Percentiles rank a stretch among this genome's conserved stretches.
Conservation (phyloP, 306 rosid species). For the Canavalia ensiformis region DNA sequence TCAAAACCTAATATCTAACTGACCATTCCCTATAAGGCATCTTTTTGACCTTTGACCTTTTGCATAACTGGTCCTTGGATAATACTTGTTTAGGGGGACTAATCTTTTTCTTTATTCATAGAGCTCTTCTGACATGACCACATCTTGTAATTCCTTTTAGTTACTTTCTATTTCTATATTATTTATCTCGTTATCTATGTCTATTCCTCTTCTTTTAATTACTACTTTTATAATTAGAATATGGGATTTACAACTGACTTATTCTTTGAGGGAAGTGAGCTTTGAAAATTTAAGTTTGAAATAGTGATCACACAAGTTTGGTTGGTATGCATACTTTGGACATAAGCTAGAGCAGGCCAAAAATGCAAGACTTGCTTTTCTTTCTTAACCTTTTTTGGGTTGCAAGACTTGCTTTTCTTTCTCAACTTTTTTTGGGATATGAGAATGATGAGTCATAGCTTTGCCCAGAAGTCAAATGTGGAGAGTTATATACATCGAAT, state of each 20-base stretch:
- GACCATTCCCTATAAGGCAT: not conserved
- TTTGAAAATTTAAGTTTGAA: conserved; percentile 18
- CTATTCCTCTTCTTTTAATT: conserved; percentile 8
- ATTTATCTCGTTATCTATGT: not conserved
- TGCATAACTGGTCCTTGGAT: not conserved
- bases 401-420: conserved; percentile 27
- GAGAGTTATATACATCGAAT: conserved; percentile 37
- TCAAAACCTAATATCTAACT: not conserved
- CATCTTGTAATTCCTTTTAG: conserved; percentile 13
- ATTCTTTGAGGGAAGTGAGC: conserved; percentile 26
- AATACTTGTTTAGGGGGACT: conserved; percentile 17
- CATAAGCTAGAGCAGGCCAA: not conserved
- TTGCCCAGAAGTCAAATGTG: conserved; percentile 34
- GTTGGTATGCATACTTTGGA: conserved; percentile 30
- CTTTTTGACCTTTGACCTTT: conserved; percentile 2
- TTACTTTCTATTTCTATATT: not conserved
- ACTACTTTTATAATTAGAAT: not conserved
- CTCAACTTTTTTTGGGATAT: conserved; percentile 5
- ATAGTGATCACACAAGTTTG: conserved; percentile 24
- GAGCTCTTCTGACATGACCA: conserved; percentile 18
- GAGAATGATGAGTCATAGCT: not conserved
- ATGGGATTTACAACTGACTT: conserved; percentile 11
- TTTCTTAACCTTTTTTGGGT: conserved; percentile 20
- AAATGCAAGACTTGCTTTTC: conserved; percentile 24
- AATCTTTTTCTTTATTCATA: conserved; percentile 9